Percentiles rank a stretch among this genome's conserved stretches.
These are phyloP conservation scores for Eremothecium cymbalariae DNA, from an alignment of 1,139 yeast genomes.

Conservation along the genomic window DNA sequence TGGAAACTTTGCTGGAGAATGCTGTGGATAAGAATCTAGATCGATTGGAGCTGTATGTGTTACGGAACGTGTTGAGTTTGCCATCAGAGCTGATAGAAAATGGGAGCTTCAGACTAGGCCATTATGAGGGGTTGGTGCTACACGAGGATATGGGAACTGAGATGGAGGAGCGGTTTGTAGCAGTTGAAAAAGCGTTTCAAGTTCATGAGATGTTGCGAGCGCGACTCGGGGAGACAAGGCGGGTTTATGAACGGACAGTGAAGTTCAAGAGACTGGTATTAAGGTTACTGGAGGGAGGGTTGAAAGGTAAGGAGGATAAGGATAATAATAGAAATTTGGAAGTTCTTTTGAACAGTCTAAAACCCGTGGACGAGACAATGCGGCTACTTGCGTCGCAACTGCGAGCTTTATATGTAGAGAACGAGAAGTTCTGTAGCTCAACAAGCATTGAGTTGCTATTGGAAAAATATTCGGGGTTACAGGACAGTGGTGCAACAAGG, in stretches of 20 bases:
- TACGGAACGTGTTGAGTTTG: slow-evolving; percentile 65
- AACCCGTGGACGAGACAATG: slow-evolving; percentile 28
- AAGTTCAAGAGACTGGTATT: slow-evolving; percentile 17
- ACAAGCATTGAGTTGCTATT: slow-evolving; percentile 16
- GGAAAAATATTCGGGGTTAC: slow-evolving; percentile 7
- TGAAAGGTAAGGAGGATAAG: slow-evolving; percentile 8
- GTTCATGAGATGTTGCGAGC: slow-evolving; percentile 16
- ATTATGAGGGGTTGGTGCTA: slow-evolving; percentile 49
- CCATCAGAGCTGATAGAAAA: slow-evolving; percentile 60
- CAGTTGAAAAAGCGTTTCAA: slow-evolving; percentile 17
- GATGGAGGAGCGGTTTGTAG: slow-evolving; percentile 11
- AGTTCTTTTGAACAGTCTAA: slow-evolving; percentile 18
- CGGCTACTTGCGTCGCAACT: slow-evolving; percentile 22
- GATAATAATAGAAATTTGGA: slow-evolving; percentile 12
- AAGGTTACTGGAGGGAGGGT: slow-evolving; percentile 11
- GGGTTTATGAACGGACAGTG: slow-evolving; percentile 12
- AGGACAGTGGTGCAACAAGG: slow-evolving; percentile 13
- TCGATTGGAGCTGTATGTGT: slow-evolving; percentile 72
- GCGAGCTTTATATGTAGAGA: slow-evolving; percentile 21
- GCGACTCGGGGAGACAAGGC: slow-evolving; percentile 12
- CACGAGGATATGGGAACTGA: slow-evolving; percentile 12
- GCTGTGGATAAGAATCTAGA: slow-evolving; percentile 82
- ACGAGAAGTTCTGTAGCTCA: slow-evolving; percentile 24
- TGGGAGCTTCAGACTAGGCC: slow-evolving; percentile 62
- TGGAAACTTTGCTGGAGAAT: slow-evolving; percentile 70